Evolutionary conservation across 2,329 filamentous ascomycete genomes (phyloP).

Genomic region (Colletotrichum acutatum): DNA sequence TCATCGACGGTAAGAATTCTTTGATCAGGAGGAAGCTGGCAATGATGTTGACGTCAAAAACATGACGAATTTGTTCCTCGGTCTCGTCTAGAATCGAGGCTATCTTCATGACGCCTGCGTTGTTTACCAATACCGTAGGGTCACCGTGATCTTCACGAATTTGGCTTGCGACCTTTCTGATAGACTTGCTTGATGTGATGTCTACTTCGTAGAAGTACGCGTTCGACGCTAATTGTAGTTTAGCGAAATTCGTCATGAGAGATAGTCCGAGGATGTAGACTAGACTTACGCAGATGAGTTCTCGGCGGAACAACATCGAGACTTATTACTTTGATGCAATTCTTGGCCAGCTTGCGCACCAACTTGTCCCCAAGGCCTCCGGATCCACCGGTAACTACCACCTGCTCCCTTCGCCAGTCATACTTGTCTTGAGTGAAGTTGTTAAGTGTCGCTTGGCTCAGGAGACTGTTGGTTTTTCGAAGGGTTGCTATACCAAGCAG

Average conservation of each 20-base stretch:
- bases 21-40: slow-evolving; percentile 57
- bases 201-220: slow-evolving; percentile 26
- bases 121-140: slow-evolving; percentile 50
- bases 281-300: slow-evolving; percentile 6
- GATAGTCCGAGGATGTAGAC: neutral
- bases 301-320: slow-evolving; percentile 17
- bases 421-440: slow-evolving; percentile 24
- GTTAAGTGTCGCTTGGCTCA: slow-evolving; percentile 12
- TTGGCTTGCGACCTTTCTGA: slow-evolving; percentile 51
- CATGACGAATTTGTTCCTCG: slow-evolving; percentile 51
- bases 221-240: slow-evolving; percentile 8
- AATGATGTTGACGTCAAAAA: slow-evolving; percentile 61
- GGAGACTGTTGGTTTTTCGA: neutral
- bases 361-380: slow-evolving; percentile 20
- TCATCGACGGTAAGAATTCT: slow-evolving; percentile 60
- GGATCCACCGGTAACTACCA: slow-evolving; percentile 41
- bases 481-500: neutral
- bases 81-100: slow-evolving; percentile 52
- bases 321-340: slow-evolving; percentile 27
- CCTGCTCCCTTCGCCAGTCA: slow-evolving; percentile 41
- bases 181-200: slow-evolving; percentile 36
- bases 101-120: slow-evolving; percentile 49
- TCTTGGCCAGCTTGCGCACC: slow-evolving; percentile 28
- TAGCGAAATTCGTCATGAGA: neutral
- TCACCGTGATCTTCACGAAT: slow-evolving; percentile 52